Evolutionary conservation across 1,284 basidiomycete species (phyloP).

Genomic region (Ustilago curta): DNA sequence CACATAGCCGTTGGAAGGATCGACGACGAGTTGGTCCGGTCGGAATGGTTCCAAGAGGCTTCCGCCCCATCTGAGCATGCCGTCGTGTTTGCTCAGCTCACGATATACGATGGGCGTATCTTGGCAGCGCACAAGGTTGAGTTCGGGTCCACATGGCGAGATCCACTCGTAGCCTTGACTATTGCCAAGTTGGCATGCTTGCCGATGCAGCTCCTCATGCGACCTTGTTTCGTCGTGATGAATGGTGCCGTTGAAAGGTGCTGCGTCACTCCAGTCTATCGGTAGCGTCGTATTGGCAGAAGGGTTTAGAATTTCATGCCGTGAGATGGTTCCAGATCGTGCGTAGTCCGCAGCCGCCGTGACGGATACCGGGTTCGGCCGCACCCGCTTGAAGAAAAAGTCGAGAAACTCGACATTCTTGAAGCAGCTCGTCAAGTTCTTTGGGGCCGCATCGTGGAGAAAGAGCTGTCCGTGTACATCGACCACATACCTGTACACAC

Average conservation of each 20-base stretch:
- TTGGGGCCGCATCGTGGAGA: constrained; percentile 63
- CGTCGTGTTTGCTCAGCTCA: constrained; percentile 42
- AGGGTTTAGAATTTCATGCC: constrained; percentile 31
- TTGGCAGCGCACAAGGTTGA: constrained; percentile 63
- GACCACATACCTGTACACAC: constrained; percentile 66
- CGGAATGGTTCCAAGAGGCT: constrained; percentile 47
- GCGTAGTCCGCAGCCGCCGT: constrained; percentile 5
- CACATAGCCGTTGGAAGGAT: constrained; percentile 62
- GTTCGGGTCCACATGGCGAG: constrained; percentile 65
- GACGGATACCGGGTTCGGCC: constrained; percentile 34
- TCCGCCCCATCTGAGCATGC: constrained; percentile 62
- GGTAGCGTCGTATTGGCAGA: constrained; percentile 5
- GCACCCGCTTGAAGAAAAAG: constrained; percentile 52
- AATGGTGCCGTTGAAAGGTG: constrained; percentile 34
- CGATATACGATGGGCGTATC: constrained; percentile 68
- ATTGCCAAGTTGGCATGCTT: constrained; percentile 27
- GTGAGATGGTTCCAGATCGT: constrained; percentile 17
- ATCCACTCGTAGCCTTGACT: constrained; percentile 61
- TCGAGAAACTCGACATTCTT: constrained; percentile 55
- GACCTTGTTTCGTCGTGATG: constrained; percentile 8
- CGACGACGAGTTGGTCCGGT: constrained; percentile 53
- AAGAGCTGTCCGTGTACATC: constrained; percentile 69
- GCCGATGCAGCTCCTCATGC: constrained; percentile 16
- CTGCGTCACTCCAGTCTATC: constrained; percentile 21
- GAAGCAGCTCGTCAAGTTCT: constrained; percentile 67